Evolutionary conservation across 495 filamentous ascomycete genomes (phyloP).

Genomic region (Aspergillus mulundensis): DNA sequence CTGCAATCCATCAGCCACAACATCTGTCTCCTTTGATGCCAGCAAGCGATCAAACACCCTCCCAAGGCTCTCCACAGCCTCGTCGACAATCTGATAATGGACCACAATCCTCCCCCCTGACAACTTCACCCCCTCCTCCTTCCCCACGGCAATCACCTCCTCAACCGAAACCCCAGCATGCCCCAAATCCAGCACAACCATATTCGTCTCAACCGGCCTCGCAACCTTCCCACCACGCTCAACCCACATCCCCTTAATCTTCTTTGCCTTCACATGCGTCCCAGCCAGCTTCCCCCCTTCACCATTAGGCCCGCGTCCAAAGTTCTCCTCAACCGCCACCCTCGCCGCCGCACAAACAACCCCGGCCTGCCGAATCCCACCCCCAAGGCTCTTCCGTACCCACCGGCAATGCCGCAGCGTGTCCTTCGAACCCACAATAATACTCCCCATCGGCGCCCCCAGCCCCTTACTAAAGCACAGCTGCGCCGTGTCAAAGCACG

Average conservation of each 20-base stretch:
- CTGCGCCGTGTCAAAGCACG: slow-evolving; percentile 24
- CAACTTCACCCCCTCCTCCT: slow-evolving; percentile 18
- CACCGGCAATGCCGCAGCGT: slow-evolving; percentile 19
- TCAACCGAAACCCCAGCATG: slow-evolving; percentile 19
- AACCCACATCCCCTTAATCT: slow-evolving; percentile 45
- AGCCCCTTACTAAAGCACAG: slow-evolving; percentile 28
- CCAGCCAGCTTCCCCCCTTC: slow-evolving; percentile 46
- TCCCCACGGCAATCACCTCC: slow-evolving; percentile 20
- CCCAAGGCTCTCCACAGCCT: slow-evolving; percentile 19
- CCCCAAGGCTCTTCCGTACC: slow-evolving; percentile 24
- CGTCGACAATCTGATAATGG: slow-evolving; percentile 25
- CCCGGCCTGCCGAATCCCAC: slow-evolving; percentile 27
- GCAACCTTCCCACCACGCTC: slow-evolving; percentile 53
- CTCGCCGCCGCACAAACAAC: slow-evolving; percentile 23
- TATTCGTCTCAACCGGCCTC: slow-evolving; percentile 70
- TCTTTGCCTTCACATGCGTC: slow-evolving; percentile 52
- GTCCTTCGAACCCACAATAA: too few relatives aligned
- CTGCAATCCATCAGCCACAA: too few relatives aligned
- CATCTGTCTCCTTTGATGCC: too few relatives aligned
- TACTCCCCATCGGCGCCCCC: slow-evolving; percentile 22
- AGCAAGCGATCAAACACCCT: too few relatives aligned
- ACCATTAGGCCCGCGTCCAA: slow-evolving; percentile 35
- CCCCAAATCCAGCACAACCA: slow-evolving; percentile 68
- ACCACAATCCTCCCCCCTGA: slow-evolving; percentile 23
- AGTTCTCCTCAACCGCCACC: slow-evolving; percentile 50